Evolutionary conservation across 192 early-diverging fungal species (phyloP), one percentile per base, ranked within the genome.

Genomic region (Umbelopsis sp.): DNA sequence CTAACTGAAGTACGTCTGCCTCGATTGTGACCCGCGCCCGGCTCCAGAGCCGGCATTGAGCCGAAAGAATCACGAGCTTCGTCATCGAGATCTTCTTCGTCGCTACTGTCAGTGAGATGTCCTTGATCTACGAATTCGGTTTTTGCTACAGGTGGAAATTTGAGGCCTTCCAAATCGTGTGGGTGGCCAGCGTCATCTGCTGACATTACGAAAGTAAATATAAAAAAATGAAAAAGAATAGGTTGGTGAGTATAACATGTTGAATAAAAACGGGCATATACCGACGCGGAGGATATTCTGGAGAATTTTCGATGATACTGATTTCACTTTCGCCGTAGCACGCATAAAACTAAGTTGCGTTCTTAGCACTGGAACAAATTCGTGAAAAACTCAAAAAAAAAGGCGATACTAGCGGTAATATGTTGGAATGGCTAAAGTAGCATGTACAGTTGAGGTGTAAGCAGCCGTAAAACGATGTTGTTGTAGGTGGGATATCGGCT

Each of bases 1-100:
- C 89, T 92, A 73, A 98, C 95, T 20, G 95, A 97, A 33, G 95
- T 94, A 50, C 97, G 93, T 48, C 96, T 91, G 11, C 91, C 93
- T 21, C 93, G 88, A 81, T 95, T 95, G 72, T 93, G 89, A 52
- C 85, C 79, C 30, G 88, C 84, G n/a, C 85, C 80, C 13, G 70
- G 67, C 10, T 68, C 55, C 49, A 75, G 20, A 30, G 67, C 25
- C 45, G 87, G 83, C 16, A 73, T 68, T 9, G 58, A 61, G n/a
- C 71, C 50, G 49, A 90, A 80, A 66, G 86, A 84, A 71, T 89
- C 89, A 58, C 88, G 88, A 41, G 88, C 91, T 47, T 91, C 87
- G 44, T 88, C 83, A 13, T 81, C 85, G 72, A 84, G 80, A 23
- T 81, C 82, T 45, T 81, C 73, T 49, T 73, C 74, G 48, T 82